Percentiles rank a stretch among this genome's conserved stretches.
Conservation (phyloP, 2,329 filamentous ascomycete species). For the Aspergillus floridensis region DNA sequence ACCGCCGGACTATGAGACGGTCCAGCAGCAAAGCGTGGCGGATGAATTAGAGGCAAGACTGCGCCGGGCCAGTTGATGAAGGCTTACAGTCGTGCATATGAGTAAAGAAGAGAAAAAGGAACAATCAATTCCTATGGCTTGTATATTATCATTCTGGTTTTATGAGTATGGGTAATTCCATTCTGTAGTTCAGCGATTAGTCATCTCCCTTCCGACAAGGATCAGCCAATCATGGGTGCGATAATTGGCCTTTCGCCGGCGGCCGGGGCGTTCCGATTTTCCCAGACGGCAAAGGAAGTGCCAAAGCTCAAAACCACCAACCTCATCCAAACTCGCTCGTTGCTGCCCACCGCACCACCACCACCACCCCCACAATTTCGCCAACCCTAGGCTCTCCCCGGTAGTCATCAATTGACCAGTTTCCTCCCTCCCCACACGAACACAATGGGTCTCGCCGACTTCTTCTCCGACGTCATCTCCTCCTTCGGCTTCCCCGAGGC, state of each 20-base stretch:
- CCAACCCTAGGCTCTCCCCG: slow-evolving; percentile 22
- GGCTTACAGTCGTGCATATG: background rate
- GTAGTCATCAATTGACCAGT: slow-evolving; percentile 36
- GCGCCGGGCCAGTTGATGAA: slow-evolving; percentile 29
- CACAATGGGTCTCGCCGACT: slow-evolving; percentile 63
- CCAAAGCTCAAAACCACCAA: slow-evolving; percentile 36
- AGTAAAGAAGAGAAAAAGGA: background rate
- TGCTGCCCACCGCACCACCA: slow-evolving; percentile 21
- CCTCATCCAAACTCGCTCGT: slow-evolving; percentile 33
- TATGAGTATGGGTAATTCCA: background rate
- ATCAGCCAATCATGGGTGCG: slow-evolving; percentile 41
- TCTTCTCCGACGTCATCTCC: slow-evolving; percentile 63
- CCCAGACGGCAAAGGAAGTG: slow-evolving; percentile 28
- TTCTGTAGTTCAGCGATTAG: background rate
- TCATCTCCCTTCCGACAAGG: slow-evolving; percentile 9
- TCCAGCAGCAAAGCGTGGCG: slow-evolving; percentile 75
- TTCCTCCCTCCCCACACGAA: slow-evolving; percentile 26
- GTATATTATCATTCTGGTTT: slow-evolving; percentile 6
- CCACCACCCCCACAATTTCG: slow-evolving; percentile 11
- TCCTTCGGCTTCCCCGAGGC: slow-evolving; percentile 61
- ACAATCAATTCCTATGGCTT: background rate
- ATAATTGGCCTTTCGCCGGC: slow-evolving; percentile 38
- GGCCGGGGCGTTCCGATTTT: slow-evolving; percentile 44
- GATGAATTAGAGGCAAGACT: slow-evolving; percentile 66
- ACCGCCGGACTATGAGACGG: slow-evolving; percentile 88